Percentiles rank a stretch among this genome's conserved stretches.
These are phyloP conservation scores for Picocystis salinarum DNA, from an alignment of 139 green algal species.

Conservation along the genomic window DNA sequence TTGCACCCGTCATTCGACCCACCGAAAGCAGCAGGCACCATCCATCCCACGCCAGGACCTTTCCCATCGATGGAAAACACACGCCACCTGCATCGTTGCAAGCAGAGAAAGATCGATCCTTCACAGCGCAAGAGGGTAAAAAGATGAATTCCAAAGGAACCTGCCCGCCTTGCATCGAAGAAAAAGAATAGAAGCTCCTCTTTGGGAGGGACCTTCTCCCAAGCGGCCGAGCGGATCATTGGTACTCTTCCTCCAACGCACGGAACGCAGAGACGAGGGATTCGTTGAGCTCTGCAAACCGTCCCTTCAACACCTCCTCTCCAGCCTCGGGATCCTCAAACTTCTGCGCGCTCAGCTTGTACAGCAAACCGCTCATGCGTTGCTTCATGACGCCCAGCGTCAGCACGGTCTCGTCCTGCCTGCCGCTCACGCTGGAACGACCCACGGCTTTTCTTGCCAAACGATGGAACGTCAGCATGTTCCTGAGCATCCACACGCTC, in stretches of 20 bases:
- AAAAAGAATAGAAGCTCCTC: no score
- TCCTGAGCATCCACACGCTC: slow-evolving; percentile 84
- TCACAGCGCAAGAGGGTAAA: no score
- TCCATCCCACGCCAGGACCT: no score
- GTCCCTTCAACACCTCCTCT: slow-evolving; percentile 33
- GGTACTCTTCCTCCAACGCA: slow-evolving; percentile 87
- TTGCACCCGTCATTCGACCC: no score
- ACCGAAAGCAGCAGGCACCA: no score
- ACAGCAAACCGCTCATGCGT: slow-evolving; percentile 72
- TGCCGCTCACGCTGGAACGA: slow-evolving; percentile 1
- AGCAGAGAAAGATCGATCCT: no score
- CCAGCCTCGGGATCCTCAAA: slow-evolving; percentile 86
- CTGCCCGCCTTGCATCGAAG: no score
- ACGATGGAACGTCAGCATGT: slow-evolving; percentile 77
- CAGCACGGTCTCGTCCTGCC: slow-evolving; percentile 60
- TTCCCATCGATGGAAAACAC: no score
- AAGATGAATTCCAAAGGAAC: no score
- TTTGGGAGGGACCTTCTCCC: no score
- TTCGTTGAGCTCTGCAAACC: slow-evolving; percentile 51
- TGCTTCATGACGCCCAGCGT: slow-evolving; percentile 93
- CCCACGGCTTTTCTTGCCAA: slow-evolving; percentile 22
- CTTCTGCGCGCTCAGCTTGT: slow-evolving; percentile 87
- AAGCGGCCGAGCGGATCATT: slow-evolving; percentile 44
- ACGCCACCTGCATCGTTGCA: no score
- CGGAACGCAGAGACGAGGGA: slow-evolving; percentile 74